Percentiles rank a stretch among this genome's conserved stretches.
phyloP scores from a whole-genome alignment of 768 basidiomycete genomes.

The Gloeopeniophorella convolvens region DNA sequence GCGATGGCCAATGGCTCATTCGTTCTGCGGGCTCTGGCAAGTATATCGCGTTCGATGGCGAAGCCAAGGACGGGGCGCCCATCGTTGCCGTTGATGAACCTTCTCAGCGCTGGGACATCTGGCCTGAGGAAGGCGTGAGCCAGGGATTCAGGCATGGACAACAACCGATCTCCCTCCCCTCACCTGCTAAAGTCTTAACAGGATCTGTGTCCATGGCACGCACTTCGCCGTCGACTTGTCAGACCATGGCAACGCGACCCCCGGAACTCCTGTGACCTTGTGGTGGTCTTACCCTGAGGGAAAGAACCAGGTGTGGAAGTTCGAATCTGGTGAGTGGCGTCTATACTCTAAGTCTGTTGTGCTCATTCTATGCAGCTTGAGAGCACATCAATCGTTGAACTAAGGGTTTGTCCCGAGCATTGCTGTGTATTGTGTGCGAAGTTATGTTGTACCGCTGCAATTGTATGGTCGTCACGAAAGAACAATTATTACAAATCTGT shows the following conservation, averaged over 20 bases:
- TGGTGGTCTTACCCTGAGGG: conserved; percentile 47
- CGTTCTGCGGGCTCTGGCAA: conserved; percentile 35
- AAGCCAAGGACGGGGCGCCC: conserved; percentile 33
- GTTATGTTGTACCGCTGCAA: too few relatives aligned
- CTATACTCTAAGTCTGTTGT: too few relatives aligned
- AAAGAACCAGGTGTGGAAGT: conserved; percentile 49
- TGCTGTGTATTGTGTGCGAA: too few relatives aligned
- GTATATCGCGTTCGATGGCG: conserved; percentile 37
- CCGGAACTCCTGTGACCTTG: conserved; percentile 40
- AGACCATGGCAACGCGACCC: conserved; percentile 37
- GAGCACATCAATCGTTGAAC: too few relatives aligned
- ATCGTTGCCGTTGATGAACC: conserved; percentile 34
- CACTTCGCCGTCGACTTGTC: conserved; percentile 42
- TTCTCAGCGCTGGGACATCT: conserved; percentile 46
- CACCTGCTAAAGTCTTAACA: conserved; percentile 17
- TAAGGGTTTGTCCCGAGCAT: too few relatives aligned
- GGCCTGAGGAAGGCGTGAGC: conserved; percentile 36
- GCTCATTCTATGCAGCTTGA: too few relatives aligned
- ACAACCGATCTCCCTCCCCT: neutral
- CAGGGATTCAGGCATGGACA: conserved; percentile 37
- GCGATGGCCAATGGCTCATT: conserved; percentile 36
- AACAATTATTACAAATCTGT: too few relatives aligned
- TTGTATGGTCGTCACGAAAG: too few relatives aligned
- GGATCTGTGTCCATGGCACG: conserved; percentile 42
- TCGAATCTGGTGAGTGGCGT: conserved; percentile 19